A percentile compares a stretch with the other conserved stretches of the same genome.
Evolutionary conservation across 805 yeast species (phyloP).

Genomic region (Ogataea angusta): DNA sequence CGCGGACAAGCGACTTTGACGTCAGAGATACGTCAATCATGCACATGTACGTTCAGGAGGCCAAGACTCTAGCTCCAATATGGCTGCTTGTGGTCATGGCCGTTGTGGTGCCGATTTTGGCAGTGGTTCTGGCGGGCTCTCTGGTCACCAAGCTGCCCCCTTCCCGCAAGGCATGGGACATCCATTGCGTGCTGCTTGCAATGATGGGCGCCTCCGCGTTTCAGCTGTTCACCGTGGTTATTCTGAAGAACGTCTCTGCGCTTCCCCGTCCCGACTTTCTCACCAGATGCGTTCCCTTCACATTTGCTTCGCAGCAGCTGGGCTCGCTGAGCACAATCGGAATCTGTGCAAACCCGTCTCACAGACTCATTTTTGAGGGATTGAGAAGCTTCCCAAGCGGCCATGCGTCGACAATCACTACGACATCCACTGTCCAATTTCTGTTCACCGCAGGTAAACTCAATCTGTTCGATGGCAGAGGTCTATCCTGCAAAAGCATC

Average conservation of each 20-base stretch:
- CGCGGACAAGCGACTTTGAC: conserved; percentile 41
- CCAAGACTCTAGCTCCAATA: conserved; percentile 32
- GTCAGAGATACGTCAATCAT: conserved; percentile 32
- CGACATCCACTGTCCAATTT: conserved; percentile 40
- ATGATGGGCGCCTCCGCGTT: conserved; percentile 37
- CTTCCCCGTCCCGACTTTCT: conserved; percentile 53
- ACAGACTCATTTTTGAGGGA: conserved; percentile 42
- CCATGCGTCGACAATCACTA: conserved; percentile 50
- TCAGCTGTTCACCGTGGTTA: conserved; percentile 38
- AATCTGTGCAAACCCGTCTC: conserved; percentile 42
- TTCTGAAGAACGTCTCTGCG: conserved; percentile 48
- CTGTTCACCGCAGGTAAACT: conserved; percentile 35
- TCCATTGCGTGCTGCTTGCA: conserved; percentile 35
- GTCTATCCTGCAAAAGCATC: conserved; percentile 33
- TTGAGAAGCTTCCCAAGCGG: conserved; percentile 59
- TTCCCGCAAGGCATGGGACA: conserved; percentile 39
- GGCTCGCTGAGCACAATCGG: conserved; percentile 41
- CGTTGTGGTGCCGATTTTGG: conserved; percentile 33
- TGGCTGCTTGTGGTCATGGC: conserved; percentile 31
- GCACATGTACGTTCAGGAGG: conserved; percentile 36
- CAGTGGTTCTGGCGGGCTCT: conserved; percentile 23
- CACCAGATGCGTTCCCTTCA: conserved; percentile 44
- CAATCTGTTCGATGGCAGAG: conserved; percentile 36
- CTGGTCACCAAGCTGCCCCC: conserved; percentile 19
- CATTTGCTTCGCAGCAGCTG: conserved; percentile 30